Percentiles rank a stretch among this genome's conserved stretches.
Conservation (phyloP, 2,329 filamentous ascomycete genomes). For the Trichoderma sp. region DNA sequence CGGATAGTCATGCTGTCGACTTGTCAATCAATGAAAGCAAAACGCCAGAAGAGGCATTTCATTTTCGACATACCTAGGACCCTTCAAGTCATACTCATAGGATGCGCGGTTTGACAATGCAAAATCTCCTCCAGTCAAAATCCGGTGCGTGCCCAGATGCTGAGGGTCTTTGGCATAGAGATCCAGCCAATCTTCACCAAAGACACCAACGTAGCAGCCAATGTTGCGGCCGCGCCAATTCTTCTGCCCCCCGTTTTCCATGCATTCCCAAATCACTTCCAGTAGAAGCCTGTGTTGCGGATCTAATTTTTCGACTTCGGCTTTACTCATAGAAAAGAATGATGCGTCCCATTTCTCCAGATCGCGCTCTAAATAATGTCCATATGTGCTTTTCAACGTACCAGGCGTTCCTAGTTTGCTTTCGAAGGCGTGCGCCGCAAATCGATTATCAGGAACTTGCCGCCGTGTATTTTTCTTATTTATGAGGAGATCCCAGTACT, state of each 20-base stretch:
- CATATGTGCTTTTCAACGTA: slow-evolving; percentile 21
- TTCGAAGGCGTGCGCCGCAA: slow-evolving; percentile 25
- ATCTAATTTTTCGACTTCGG: slow-evolving; percentile 32
- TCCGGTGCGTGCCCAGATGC: slow-evolving; percentile 22
- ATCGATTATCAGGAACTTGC: slow-evolving; percentile 29
- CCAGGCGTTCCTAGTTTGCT: slow-evolving; percentile 14
- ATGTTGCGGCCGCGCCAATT: slow-evolving; percentile 28
- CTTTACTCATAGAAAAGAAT: slow-evolving; percentile 31
- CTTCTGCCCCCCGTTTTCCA: slow-evolving; percentile 28
- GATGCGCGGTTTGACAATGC: slow-evolving; percentile 33
- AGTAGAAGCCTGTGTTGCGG: slow-evolving; percentile 30
- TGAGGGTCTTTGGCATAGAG: slow-evolving; percentile 24
- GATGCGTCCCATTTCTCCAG: slow-evolving; percentile 30
- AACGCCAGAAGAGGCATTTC: neutral
- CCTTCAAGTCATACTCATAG: slow-evolving; percentile 34
- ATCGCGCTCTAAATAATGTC: slow-evolving; percentile 30
- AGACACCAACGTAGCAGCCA: slow-evolving; percentile 31
- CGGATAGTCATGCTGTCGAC: slow-evolving; percentile 30
- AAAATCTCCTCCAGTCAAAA: slow-evolving; percentile 27
- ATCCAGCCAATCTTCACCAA: slow-evolving; percentile 30
- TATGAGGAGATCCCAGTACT: slow-evolving; percentile 33
- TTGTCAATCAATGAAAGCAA: neutral
- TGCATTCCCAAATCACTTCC: slow-evolving; percentile 29
- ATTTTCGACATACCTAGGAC: slow-evolving; percentile 30
- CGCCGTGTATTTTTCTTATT: slow-evolving; percentile 23